Evolutionary conservation across 768 basidiomycete genomes (phyloP).

Genomic region (Hericium alpestre): DNA sequence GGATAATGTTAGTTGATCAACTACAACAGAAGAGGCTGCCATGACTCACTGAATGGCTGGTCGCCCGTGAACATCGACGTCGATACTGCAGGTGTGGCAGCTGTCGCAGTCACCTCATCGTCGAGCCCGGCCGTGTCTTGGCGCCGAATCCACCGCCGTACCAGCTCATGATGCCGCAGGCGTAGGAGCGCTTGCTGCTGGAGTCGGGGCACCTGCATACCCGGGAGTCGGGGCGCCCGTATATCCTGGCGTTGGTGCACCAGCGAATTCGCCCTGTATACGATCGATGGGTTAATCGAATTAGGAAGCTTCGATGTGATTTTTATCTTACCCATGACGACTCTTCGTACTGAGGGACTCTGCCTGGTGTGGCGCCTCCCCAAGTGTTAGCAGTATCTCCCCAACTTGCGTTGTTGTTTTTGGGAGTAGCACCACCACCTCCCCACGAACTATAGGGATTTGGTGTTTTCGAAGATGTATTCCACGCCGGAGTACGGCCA

Average conservation of each 20-base stretch:
- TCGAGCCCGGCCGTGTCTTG: slow-evolving; percentile 22
- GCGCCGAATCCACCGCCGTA: slow-evolving; percentile 21
- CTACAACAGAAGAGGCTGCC: not conserved
- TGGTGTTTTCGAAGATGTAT: slow-evolving; percentile 39
- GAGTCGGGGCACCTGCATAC: slow-evolving; percentile 8
- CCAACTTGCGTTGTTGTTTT: slow-evolving; percentile 35
- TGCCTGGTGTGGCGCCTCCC: slow-evolving; percentile 14
- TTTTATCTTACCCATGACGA: slow-evolving; percentile 2
- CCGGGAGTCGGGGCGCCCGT: slow-evolving; percentile 9
- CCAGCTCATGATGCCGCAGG: slow-evolving; percentile 35
- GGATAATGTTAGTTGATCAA: not conserved
- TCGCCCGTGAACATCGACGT: not conserved
- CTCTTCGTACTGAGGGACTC: not conserved
- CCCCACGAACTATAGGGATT: slow-evolving; percentile 38
- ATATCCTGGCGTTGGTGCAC: not conserved
- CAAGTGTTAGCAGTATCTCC: slow-evolving; percentile 20
- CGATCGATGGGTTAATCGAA: not conserved
- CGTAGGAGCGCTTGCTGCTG: slow-evolving; percentile 18
- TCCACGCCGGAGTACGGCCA: slow-evolving; percentile 45
- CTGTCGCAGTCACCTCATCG: not conserved
- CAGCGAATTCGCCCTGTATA: not conserved
- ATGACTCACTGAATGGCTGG: not conserved
- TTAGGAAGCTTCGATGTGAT: not conserved
- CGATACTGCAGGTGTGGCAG: not conserved
- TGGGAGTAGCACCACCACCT: not conserved